Percentiles rank a stretch among this genome's conserved stretches.
Conservation (phyloP, 192 early-diverging fungal species). For the Jimgerdemannia flammicorona region DNA sequence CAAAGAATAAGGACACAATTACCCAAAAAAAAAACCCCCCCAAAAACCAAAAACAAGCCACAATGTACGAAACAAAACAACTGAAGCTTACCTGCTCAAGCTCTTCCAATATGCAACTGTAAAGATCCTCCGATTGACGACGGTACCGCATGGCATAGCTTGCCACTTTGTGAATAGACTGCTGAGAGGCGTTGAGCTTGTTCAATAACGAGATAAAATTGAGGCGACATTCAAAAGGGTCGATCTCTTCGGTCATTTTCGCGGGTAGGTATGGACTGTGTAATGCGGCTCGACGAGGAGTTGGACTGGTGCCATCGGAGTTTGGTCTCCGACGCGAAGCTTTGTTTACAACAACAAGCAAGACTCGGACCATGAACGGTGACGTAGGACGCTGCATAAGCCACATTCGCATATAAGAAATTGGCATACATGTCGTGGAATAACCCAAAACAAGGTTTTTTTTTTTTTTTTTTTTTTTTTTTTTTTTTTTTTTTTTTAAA, state of each 20-base stretch:
- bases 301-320: not conserved
- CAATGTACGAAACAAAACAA: not conserved
- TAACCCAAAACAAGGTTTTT: no score
- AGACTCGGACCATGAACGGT: not conserved
- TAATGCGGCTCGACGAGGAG: not conserved
- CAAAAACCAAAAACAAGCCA: not conserved
- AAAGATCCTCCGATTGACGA: conserved; percentile 50
- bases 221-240: conserved; percentile 55
- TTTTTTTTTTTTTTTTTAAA: no score
- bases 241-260: conserved; percentile 35
- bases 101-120: conserved; percentile 53
- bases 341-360: not conserved
- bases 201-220: conserved; percentile 39
- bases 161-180: conserved; percentile 49
- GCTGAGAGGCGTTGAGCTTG: conserved; percentile 56
- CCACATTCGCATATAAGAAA: not conserved
- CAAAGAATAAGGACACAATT: no score
- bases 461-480: no score
- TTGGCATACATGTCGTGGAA: no score
- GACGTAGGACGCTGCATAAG: not conserved
- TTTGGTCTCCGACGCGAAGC: not conserved
- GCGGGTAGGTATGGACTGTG: no score
- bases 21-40: no score
- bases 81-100: conserved; percentile 43
- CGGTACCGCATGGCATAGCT: conserved; percentile 48